Evolutionary conservation across 2,329 filamentous ascomycete genomes (phyloP), one percentile per base, ranked within the genome.

Genomic region (Aspergillus unguis): DNA sequence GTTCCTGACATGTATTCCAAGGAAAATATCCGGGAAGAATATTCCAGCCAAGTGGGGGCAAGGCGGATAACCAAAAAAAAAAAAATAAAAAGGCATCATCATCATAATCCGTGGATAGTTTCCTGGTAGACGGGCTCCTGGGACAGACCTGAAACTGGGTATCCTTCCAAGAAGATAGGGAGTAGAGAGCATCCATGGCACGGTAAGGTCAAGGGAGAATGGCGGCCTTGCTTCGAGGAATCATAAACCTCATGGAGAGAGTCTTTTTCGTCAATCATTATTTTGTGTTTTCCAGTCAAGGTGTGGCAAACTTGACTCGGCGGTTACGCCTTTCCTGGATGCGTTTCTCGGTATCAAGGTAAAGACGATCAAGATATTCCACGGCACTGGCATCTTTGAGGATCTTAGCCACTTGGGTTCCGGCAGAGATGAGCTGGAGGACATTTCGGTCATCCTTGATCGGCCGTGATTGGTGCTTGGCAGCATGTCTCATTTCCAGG

Each of bases 361-460:
- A 95, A 72, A 95, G 78, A 69, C 80, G 80, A 75, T 92, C 88
- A 65, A 94, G 78, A 68, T 86, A 89, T 61, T 88, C 84, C 89
- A 94, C 92, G 53, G 90, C 88, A 58, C 82, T 80, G 41, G 88
- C 86, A 74, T 95, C 90, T 75, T 90, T 91, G 56, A 95, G 76
- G 58, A 95, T 91, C 72, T 90, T 92, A 54, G 89, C 87, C 55
- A 95, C 90, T 72, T 95, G 90, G 48, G 90, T 88, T 36, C 90
- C 90, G 37, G 90, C 90, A 58, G 88, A 92, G 65, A 95, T 90
- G 58, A 94, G 81, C 75, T 95, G 90, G 54, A 95, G 79, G 58
- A 95, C 89, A 70, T 94, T 92, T 62, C 90, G 82, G 73, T 95
- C 90, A 75, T 95, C 90, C 76, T 92, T 94, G 59, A 92, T 80